Conservation (phyloP, 176 grass and related monocot species). For the Chloris gayana region DNA sequence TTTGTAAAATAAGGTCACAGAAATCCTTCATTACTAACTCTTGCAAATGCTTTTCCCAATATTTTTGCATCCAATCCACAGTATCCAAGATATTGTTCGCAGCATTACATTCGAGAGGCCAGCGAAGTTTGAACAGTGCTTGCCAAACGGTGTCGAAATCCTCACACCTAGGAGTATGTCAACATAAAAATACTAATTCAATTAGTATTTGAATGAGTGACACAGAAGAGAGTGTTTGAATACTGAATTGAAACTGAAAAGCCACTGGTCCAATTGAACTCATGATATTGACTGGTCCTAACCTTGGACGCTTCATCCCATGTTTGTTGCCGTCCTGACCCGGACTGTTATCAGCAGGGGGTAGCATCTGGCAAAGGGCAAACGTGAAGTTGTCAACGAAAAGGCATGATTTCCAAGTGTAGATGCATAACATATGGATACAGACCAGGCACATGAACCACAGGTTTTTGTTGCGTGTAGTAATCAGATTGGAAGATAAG, state of each 20-base stretch:
- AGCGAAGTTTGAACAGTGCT: constrained; percentile 49
- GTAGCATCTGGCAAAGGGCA: constrained; percentile 30
- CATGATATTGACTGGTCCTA: background rate
- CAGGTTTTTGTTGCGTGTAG: background rate
- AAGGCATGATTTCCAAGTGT: background rate
- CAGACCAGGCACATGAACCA: background rate
- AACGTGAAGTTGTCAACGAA: background rate
- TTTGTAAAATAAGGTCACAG: background rate
- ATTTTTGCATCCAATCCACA: constrained; percentile 54
- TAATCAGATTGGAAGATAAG: background rate
- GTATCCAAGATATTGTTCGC: constrained; percentile 25
- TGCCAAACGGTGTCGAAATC: constrained; percentile 59
- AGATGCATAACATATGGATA: background rate
- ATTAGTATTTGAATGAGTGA: background rate
- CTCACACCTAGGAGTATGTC: constrained; percentile 49
- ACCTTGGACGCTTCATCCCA: constrained; percentile 61
- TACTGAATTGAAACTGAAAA: background rate
- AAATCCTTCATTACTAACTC: constrained; percentile 31
- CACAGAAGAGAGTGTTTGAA: background rate
- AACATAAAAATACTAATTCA: background rate
- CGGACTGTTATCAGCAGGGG: background rate
- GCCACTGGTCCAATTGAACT: background rate
- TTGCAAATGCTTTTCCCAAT: constrained; percentile 72
- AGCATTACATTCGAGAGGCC: background rate
- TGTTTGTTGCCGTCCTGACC: background rate